These are phyloP conservation scores for Russula dissimulans DNA, from an alignment of 768 basidiomycete genomes.

Conservation along the genomic window DNA sequence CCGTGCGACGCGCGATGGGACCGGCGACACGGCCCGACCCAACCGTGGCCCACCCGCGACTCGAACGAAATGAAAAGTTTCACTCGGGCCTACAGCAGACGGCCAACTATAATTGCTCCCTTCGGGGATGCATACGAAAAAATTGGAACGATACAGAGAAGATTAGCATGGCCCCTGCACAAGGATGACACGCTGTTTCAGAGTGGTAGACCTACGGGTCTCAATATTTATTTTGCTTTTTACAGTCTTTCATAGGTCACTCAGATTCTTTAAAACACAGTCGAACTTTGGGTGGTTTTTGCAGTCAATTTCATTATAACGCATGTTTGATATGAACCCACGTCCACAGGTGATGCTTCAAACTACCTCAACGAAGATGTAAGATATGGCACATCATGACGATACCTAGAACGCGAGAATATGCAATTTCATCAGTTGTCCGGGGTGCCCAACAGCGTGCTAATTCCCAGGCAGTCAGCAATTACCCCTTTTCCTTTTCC, in stretches of 20 bases:
- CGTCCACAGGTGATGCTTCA: no score
- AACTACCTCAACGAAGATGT: no score
- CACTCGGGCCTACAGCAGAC: background rate
- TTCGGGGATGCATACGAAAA: slow-evolving; percentile 94
- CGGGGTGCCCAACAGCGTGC: background rate
- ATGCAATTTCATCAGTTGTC: background rate
- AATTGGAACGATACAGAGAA: slow-evolving; percentile 99
- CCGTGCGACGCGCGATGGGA: no score
- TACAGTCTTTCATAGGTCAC: no score
- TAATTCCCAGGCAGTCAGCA: background rate
- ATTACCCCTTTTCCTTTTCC: background rate
- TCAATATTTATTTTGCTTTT: slow-evolving; percentile 32
- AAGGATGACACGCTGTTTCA: slow-evolving; percentile 99
- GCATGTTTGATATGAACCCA: no score
- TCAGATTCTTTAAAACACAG: no score
- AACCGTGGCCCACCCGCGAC: background rate
- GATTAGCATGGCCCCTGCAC: slow-evolving; percentile 99
- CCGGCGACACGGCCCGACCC: background rate
- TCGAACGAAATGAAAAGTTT: slow-evolving; percentile 7
- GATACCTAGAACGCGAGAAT: background rate
- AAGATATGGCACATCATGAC: no score
- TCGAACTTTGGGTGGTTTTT: no score
- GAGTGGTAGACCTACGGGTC: slow-evolving; percentile 61
- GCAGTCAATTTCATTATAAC: no score
- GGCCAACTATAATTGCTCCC: slow-evolving; percentile 40